Base-by-base conservation (phyloP, 2,329 filamentous ascomycete genomes). In the Volutella citrinella region DNA sequence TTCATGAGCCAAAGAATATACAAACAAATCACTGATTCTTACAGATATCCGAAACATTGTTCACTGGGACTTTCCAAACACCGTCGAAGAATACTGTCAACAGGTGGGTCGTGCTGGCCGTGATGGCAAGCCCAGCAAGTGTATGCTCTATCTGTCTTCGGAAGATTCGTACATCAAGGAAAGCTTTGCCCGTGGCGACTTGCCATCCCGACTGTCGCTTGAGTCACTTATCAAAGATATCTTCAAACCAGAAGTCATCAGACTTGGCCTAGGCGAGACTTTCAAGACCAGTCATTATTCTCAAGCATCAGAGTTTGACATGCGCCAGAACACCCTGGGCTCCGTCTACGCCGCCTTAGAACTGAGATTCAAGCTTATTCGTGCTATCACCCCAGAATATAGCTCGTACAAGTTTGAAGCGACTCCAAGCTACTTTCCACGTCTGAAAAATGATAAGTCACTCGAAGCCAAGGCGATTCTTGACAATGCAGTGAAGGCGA, bases 261-360 rank as follows among this genome's bases (percentile, higher is more conserved):
- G 35, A 4, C 40, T 48, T 5, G n/a, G 30, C 4, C 20, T 17
- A 1, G 46, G 43, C 6, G 48, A 50, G 10, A 46, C 46, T 1
- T 51, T 51, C 43, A 70, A 70, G 35, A 55, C 66, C 5, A 71
- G 61, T 20, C 61, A 71, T 10, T 58, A 64, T 10, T 46, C 60
- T 0, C 69, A 80, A 27, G 59, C 62, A 4, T 65, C 58, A 16
- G 63, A 70, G 0, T 73, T 69, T 36, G 78, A 82, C 44, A 76
- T 82, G 35, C 67, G 70, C 14, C 40, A 57, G 3, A 72, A 58
- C 4, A 64, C 71, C 0, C 57, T 81, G 6, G 59, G 60, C 23
- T 71, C 75, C 31, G 67, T 82, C 12, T 78, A 79, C 32, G 75
- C 78, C 0, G 69, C 74, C n/a, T 59, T 83, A 2, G 79, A 83